These are phyloP conservation scores for Globisporangium radiosum DNA, from an alignment of 352 stramenopile species.

Conservation along the genomic window DNA sequence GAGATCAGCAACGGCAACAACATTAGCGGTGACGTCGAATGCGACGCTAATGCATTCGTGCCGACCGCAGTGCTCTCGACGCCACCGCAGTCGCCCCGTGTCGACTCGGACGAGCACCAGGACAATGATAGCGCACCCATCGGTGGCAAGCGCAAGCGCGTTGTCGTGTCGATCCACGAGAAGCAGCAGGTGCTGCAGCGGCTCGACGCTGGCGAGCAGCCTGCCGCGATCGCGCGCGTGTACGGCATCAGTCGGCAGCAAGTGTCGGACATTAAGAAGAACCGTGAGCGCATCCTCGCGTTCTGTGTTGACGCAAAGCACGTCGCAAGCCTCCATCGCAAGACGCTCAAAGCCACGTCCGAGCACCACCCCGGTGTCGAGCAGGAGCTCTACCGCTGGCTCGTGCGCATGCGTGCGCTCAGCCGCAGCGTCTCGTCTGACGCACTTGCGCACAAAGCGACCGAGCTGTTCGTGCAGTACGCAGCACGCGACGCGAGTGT, in stretches of 20 bases:
- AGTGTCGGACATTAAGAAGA: slow-evolving; percentile 86
- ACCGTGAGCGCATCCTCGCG: slow-evolving; percentile 65
- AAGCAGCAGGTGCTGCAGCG: slow-evolving; percentile 80
- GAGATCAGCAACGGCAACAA: too few relatives aligned
- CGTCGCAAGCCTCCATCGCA: slow-evolving; percentile 57
- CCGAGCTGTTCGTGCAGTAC: slow-evolving; percentile 72
- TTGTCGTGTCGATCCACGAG: slow-evolving; percentile 78
- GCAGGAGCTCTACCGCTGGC: slow-evolving; percentile 78
- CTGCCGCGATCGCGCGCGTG: slow-evolving; percentile 42
- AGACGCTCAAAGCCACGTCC: slow-evolving; percentile 62
- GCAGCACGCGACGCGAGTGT: slow-evolving; percentile 25
- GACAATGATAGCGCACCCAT: background rate
- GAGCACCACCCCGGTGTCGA: slow-evolving; percentile 74
- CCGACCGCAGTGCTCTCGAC: too few relatives aligned
- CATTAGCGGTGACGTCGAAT: too few relatives aligned
- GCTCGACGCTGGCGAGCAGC: slow-evolving; percentile 59
- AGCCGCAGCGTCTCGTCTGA: slow-evolving; percentile 40
- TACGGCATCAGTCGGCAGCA: slow-evolving; percentile 78
- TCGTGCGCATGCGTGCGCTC: slow-evolving; percentile 62
- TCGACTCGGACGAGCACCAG: too few relatives aligned
- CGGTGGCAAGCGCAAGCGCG: slow-evolving; percentile 60
- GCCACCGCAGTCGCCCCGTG: too few relatives aligned
- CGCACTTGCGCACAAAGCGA: slow-evolving; percentile 38
- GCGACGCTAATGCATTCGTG: too few relatives aligned
- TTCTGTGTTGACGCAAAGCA: slow-evolving; percentile 76